A percentile compares a stretch with the other conserved stretches of the same genome.
These are phyloP conservation scores for Leishmania gerbilli DNA, from an alignment of 208 protist genomes.

Conservation along the genomic window DNA sequence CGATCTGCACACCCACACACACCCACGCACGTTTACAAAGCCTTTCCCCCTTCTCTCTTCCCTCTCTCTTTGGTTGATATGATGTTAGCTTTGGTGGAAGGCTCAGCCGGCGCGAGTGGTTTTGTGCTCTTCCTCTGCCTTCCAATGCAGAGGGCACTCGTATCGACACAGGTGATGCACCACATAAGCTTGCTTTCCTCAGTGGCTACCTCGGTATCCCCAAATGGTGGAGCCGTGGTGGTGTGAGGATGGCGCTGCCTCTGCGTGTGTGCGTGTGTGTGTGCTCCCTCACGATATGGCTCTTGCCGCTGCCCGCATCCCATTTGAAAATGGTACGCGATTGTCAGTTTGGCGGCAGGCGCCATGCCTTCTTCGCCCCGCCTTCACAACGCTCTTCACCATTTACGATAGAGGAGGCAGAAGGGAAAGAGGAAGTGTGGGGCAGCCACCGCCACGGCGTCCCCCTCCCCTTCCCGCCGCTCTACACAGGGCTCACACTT, in stretches of 20 bases:
- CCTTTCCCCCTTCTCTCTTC: not conserved
- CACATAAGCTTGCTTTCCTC: not conserved
- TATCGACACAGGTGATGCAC: not conserved
- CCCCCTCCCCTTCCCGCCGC: not conserved
- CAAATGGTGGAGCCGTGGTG: not conserved
- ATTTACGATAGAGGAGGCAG: not conserved
- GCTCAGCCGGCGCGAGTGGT: not conserved
- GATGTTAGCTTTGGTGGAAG: not conserved
- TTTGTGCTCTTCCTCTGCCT: not conserved
- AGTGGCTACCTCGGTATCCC: not conserved
- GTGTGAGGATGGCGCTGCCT: not conserved
- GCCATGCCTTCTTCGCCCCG: not conserved
- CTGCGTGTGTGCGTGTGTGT: not conserved
- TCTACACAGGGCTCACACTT: not conserved
- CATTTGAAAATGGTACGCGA: too few species aligned
- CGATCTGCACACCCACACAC: too few species aligned
- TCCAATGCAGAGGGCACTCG: not conserved
- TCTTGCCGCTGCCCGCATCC: not conserved
- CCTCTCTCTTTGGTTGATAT: not conserved
- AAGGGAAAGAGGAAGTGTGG: not conserved
- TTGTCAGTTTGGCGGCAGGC: too few species aligned
- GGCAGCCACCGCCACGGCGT: not conserved
- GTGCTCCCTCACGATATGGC: too few species aligned
- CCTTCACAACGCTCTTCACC: not conserved
- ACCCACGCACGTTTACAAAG: too few species aligned